phyloP scores from a whole-genome alignment of 2,329 filamentous ascomycete species.

The Akanthomyces dipterigenus region DNA sequence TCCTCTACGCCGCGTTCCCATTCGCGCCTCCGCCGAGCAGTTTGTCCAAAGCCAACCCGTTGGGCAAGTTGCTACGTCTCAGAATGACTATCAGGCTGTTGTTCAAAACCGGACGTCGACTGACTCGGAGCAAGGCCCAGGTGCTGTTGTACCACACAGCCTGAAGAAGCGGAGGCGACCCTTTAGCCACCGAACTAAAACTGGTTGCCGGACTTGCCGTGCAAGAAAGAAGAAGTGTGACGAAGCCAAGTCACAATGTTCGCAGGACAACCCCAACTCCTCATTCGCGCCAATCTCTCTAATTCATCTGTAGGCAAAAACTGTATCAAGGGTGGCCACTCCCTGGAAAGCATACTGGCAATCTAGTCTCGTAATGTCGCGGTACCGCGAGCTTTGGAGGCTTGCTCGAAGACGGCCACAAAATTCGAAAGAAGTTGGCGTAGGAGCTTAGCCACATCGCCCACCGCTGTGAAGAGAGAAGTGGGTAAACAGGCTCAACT shows the following conservation, averaged over 20 bases:
- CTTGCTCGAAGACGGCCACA: no score
- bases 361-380: no score
- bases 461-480: no score
- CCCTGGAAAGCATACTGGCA: no score
- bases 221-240: conserved; percentile 97
- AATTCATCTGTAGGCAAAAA: conserved; percentile 60
- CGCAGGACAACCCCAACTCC: conserved; percentile 31
- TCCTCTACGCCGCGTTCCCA: background rate
- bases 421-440: no score
- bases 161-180: conserved; percentile 67
- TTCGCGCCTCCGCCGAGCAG: conserved; percentile 26
- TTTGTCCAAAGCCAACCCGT: conserved; percentile 33
- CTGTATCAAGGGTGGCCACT: conserved; percentile 62
- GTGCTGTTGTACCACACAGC: conserved; percentile 48
- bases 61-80: conserved; percentile 42
- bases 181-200: conserved; percentile 95
- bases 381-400: no score
- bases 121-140: conserved; percentile 45
- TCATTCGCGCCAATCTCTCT: background rate
- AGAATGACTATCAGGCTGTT: conserved; percentile 34
- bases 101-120: conserved; percentile 30
- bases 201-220: conserved; percentile 87
- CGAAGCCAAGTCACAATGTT: conserved; percentile 87
- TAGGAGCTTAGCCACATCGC: no score
- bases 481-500: no score